A percentile compares a stretch with the other conserved stretches of the same genome.
Conservation (phyloP, 768 basidiomycete species). For the Filobasidium floriforme region DNA sequence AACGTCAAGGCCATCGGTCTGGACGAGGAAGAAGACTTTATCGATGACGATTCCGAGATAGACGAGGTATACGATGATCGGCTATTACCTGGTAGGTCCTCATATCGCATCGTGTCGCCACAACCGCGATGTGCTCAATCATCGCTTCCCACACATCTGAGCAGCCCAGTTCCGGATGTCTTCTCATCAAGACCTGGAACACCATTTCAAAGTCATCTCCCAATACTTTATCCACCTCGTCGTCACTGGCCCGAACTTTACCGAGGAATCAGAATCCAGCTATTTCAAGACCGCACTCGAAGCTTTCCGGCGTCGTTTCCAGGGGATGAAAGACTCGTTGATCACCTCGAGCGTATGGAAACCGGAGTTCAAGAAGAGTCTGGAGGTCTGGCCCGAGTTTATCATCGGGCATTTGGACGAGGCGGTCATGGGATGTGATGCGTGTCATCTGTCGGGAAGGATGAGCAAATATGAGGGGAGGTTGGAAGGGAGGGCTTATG, state of each 20-base stretch:
- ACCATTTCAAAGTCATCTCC: conserved; percentile 80
- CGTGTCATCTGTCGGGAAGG: conserved; percentile 68
- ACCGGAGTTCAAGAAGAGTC: conserved; percentile 57
- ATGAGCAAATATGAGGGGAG: conserved; percentile 59
- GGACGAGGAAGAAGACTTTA: conserved; percentile 38
- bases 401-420: conserved; percentile 53
- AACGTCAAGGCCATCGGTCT: background rate
- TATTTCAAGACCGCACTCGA: conserved; percentile 35
- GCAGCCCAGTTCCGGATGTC: conserved; percentile 73
- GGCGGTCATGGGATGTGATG: conserved; percentile 64
- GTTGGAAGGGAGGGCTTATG: conserved; percentile 63
- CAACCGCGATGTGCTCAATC: conserved; percentile 59
- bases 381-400: conserved; percentile 65
- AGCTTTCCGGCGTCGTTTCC: conserved; percentile 49
- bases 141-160: conserved; percentile 55
- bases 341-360: conserved; percentile 81
- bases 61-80: conserved; percentile 29
- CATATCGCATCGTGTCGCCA: conserved; percentile 28
- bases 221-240: conserved; percentile 80
- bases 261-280: conserved; percentile 23
- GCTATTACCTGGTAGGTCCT: conserved; percentile 42
- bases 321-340: conserved; percentile 62
- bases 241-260: conserved; percentile 45
- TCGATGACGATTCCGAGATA: conserved; percentile 45
- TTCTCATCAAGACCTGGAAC: conserved; percentile 63